phyloP scores from a whole-genome alignment of 1,139 yeast species.

The Magnusiomyces paraingens region DNA sequence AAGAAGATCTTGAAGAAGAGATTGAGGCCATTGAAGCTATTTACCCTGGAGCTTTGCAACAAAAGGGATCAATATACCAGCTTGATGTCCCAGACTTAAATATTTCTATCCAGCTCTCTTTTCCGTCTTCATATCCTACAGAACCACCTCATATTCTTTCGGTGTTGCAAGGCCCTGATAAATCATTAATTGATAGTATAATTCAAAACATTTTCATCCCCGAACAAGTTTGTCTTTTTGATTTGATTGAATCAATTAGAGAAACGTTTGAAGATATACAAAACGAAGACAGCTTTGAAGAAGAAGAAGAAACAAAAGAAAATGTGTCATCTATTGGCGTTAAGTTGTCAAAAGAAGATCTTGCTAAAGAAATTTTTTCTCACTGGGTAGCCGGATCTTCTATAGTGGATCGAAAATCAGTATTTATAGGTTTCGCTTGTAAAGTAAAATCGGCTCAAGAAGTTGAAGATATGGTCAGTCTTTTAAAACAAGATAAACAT shows the following conservation, averaged over 20 bases:
- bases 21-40: constrained; percentile 80
- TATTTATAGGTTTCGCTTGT: constrained; percentile 69
- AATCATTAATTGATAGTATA: constrained; percentile 40
- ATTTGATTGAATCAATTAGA: constrained; percentile 61
- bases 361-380: constrained; percentile 40
- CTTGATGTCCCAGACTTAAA: constrained; percentile 60
- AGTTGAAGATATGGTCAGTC: constrained; percentile 47
- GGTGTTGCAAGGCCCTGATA: constrained; percentile 38
- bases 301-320: constrained; percentile 15
- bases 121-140: constrained; percentile 67
- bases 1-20: constrained; percentile 60
- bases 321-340: constrained; percentile 9
- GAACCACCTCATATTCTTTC: constrained; percentile 42
- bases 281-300: constrained; percentile 19
- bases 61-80: constrained; percentile 41
- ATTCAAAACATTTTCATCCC: constrained; percentile 43
- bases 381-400: constrained; percentile 80
- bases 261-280: constrained; percentile 26
- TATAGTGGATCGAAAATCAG: constrained; percentile 73
- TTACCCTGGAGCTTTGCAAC: constrained; percentile 56
- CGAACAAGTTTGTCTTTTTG: constrained; percentile 77
- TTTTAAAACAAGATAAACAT: constrained; percentile 56
- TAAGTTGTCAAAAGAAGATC: constrained; percentile 24
- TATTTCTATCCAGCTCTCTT: constrained; percentile 53
- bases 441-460: constrained; percentile 55